phyloP scores from a whole-genome alignment of 331 rosid species.

The Arachis monticola region DNA sequence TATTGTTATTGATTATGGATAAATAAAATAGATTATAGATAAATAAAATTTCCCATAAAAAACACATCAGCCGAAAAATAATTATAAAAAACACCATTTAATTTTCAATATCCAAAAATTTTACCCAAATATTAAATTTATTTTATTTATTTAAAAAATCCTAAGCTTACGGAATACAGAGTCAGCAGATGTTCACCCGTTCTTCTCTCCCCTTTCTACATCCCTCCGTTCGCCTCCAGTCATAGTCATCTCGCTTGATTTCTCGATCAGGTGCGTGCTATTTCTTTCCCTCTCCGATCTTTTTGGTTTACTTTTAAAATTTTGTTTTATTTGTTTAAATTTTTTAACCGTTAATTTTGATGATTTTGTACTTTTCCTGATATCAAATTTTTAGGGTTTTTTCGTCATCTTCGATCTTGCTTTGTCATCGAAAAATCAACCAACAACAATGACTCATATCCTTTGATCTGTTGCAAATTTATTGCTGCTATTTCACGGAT shows the following conservation, averaged over 20 bases:
- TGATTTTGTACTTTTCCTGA: background rate
- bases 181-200: too few species aligned
- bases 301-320: background rate
- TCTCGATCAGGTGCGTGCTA: background rate
- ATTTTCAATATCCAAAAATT: too few species aligned
- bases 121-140: too few species aligned
- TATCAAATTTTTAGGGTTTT: slow-evolving; percentile 42
- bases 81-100: too few species aligned
- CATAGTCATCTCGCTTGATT: background rate
- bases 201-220: too few species aligned
- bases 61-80: too few species aligned
- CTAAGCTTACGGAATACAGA: too few species aligned
- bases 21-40: too few species aligned
- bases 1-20: too few species aligned
- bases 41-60: too few species aligned
- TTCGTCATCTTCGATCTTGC: slow-evolving; percentile 42
- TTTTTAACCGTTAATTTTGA: background rate
- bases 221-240: too few species aligned
- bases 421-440: slow-evolving; percentile 39
- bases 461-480: slow-evolving; percentile 40
- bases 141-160: too few species aligned
- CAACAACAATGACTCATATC: slow-evolving; percentile 70
- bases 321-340: background rate
- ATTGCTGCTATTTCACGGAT: background rate
- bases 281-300: background rate